Evolutionary conservation across 2,329 filamentous ascomycete genomes (phyloP).

Genomic region (Lasiodiplodia gonubiensis): DNA sequence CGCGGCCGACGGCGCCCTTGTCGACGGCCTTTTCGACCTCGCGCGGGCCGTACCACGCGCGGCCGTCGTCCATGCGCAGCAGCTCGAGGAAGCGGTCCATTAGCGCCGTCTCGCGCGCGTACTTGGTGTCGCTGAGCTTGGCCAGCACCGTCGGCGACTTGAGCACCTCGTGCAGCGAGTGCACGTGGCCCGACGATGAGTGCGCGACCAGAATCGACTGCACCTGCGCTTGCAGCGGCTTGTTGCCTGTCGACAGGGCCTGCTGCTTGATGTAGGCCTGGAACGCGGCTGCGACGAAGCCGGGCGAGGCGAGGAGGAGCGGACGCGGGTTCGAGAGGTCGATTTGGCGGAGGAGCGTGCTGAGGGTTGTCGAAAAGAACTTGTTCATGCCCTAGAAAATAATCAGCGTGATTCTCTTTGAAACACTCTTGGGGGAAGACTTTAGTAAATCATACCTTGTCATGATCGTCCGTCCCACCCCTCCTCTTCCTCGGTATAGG

Average conservation of each 20-base stretch:
- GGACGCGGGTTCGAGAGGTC: conserved; percentile 74
- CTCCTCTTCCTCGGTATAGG: conserved; percentile 71
- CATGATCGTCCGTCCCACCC: conserved; percentile 65
- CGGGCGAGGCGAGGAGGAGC: conserved; percentile 84
- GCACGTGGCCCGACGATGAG: conserved; percentile 81
- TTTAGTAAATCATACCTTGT: conserved; percentile 51
- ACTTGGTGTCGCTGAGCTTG: conserved; percentile 85
- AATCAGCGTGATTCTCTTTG: neutral
- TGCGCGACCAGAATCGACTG: conserved; percentile 76
- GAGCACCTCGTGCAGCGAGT: conserved; percentile 86
- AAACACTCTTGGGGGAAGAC: neutral
- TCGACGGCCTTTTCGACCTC: conserved; percentile 84
- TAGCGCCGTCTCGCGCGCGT: conserved; percentile 78
- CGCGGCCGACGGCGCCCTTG: conserved; percentile 85
- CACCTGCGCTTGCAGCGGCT: conserved; percentile 67
- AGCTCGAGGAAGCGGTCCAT: conserved; percentile 85
- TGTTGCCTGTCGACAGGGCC: conserved; percentile 72
- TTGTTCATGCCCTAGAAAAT: conserved; percentile 63
- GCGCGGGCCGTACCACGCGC: conserved; percentile 85
- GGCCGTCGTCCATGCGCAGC: conserved; percentile 81
- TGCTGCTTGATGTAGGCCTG: conserved; percentile 71
- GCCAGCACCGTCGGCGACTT: conserved; percentile 78
- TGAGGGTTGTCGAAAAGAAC: conserved; percentile 79
- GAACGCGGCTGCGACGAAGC: conserved; percentile 83
- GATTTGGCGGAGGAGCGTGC: conserved; percentile 77